phyloP scores from a whole-genome alignment of 352 stramenopile genomes.

The Globisporangium uncinulatum region DNA sequence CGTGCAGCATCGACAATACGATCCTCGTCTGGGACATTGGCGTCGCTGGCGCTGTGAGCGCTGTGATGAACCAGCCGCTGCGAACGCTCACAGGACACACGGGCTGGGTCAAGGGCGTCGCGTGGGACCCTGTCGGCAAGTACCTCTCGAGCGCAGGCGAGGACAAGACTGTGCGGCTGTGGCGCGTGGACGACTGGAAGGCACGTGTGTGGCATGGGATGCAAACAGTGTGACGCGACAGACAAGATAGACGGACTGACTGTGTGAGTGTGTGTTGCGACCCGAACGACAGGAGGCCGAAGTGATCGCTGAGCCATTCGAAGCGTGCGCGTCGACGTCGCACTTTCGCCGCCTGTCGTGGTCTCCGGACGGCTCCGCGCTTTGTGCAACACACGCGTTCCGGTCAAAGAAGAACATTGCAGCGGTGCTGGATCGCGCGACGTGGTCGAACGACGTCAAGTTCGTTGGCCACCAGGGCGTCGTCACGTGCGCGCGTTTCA shows the following conservation, averaged over 20 bases:
- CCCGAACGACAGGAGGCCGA: constrained; percentile 25
- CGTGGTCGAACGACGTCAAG: constrained; percentile 81
- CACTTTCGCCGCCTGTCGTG: constrained; percentile 82
- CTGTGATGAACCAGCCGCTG: constrained; percentile 78
- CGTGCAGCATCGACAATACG: constrained; percentile 86
- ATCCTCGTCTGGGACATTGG: constrained; percentile 86
- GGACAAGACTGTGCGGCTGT: constrained; percentile 84
- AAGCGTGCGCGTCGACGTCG: constrained; percentile 68
- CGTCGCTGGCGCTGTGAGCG: constrained; percentile 25
- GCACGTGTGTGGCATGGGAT: constrained; percentile 7
- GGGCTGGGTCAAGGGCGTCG: constrained; percentile 84
- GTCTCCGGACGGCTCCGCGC: constrained; percentile 73
- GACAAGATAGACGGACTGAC: neutral
- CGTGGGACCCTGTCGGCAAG: constrained; percentile 86
- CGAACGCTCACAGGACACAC: constrained; percentile 75
- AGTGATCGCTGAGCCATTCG: constrained; percentile 67
- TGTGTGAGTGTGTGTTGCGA: neutral
- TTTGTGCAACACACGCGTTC: constrained; percentile 82
- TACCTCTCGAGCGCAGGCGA: constrained; percentile 84
- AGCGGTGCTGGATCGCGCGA: constrained; percentile 63
- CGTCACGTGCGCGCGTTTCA: constrained; percentile 80
- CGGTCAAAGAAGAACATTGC: constrained; percentile 86
- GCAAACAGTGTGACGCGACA: neutral
- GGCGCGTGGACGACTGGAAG: constrained; percentile 80
- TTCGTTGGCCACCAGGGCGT: constrained; percentile 80